Base-by-base conservation (phyloP, 148 eudicot species). In the Arbutus unedo region DNA sequence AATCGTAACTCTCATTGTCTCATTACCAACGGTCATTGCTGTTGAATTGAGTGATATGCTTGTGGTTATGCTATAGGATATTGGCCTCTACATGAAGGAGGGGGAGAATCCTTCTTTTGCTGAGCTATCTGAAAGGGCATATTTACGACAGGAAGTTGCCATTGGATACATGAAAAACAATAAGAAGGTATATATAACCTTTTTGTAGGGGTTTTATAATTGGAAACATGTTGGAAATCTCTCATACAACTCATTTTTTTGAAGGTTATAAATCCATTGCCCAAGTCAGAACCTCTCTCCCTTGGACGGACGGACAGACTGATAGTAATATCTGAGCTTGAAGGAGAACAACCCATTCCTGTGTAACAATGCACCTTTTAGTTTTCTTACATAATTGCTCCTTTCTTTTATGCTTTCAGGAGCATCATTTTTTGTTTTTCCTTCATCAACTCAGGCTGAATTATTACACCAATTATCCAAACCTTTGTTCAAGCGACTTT, bases 251-350 rank as follows among this genome's bases (percentile, higher is more conserved):
- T 77, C 21, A 55, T 74, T n/a, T 41, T 15, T 15, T 67, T 85
- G 88, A 96, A 96, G 99, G 91, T 93, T 59, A 89, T 94, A 83
- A 94, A 94, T 87, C 98, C 97, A 13, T 87, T 82, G 56, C 91
- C 95, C 59, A 97, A 94, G 83, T 82, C 93, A 10, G 97, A 91
- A 82, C 99, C 95, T 43, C 91, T 97, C 21, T 72, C 67, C 76
- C 93, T 96, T 74, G 88, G 81, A 78, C 87, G 71, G 84, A 86
- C 90, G 1, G 98, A 96, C 83, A 91, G 92, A 3, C 84, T 96
- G 73, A 96, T 94, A 49, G 98, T 96, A 62, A 96, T 96, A 87
- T 96, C 99, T 0, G 99, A 96, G 87, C 91, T 93, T 84, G 99
- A 96, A 90, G 96, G 96, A 57, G 97, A 90, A 73, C 98, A 96